Evolutionary conservation across 2,329 filamentous ascomycete genomes (phyloP), one percentile per base, ranked within the genome.

Genomic region (Microdochium paspali): DNA sequence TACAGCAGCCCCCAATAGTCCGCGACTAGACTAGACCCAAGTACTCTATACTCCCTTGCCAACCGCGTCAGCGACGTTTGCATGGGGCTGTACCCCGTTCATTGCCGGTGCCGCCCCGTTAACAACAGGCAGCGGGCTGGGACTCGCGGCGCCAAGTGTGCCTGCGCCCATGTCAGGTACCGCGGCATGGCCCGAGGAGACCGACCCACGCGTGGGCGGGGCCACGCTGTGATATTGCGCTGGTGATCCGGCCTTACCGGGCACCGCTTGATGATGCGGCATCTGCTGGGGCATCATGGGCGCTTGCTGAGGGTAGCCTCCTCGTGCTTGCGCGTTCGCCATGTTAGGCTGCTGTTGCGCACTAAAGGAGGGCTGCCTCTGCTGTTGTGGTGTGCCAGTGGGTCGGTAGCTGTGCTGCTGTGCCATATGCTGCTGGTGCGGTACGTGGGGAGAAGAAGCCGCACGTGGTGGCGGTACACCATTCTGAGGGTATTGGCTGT

Each of bases 371-470:
- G 59, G 47, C 31, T 58, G 60, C 25, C 61, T 55, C 25, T 40
- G 35, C 15, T 55, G n/a, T n/a, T n/a, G 46, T 6, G 60, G 59
- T 5, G 60, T 60, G 10, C 47, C 52, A 4, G 50, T 45, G 47
- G 57, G 53, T 46, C 58, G 58, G 42, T 61, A 62, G 24, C 49
- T 54, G 23, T 58, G 59, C 44, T 54, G 55, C 46, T 57, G 51
- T 21, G 21, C 18, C 47, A 60, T 52, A n/a, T 59, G 59, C 12
- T 57, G 58, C 23, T 57, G 58, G 31, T 58, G 56, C 46, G 58
- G 51, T 9, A 61, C 44, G 42, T 64, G 61, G 4, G 60, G 61
- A 24, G 61, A 62, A 13, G 58, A 56, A 10, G 56, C 61, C 46
- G 57, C 13, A n/a, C 35, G 54, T 44, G 54, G 56, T 42, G 60